Evolutionary conservation across 2,329 filamentous ascomycete species (phyloP).

Genomic region (Escovopsis sp.): DNA sequence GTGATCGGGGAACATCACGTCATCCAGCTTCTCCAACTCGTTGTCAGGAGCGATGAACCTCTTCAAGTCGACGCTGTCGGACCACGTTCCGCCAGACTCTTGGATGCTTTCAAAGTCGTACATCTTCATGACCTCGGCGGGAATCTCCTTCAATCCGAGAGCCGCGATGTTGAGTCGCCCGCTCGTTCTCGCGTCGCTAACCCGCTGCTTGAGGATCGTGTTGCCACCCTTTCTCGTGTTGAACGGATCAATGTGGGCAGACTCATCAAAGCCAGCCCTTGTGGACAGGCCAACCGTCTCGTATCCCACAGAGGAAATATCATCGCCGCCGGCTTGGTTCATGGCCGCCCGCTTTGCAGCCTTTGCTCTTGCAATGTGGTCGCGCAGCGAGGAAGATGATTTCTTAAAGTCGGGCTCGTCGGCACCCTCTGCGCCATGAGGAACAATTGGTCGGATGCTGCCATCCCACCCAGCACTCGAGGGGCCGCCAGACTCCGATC

Average conservation of each 20-base stretch:
- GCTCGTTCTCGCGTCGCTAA: conserved; percentile 57
- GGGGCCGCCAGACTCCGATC: not conserved
- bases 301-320: conserved; percentile 2
- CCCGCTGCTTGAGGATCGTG: conserved; percentile 57
- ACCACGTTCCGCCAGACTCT: conserved; percentile 57
- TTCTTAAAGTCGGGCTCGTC: conserved; percentile 28
- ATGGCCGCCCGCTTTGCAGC: conserved; percentile 52
- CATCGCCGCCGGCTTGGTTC: conserved; percentile 16
- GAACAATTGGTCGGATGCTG: conserved; percentile 11
- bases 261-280: conserved; percentile 28
- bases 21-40: conserved; percentile 59
- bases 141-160: conserved; percentile 65
- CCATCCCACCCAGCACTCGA: conserved; percentile 16
- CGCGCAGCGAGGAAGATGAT: conserved; percentile 67
- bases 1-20: conserved; percentile 65
- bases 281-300: conserved; percentile 28
- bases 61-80: conserved; percentile 77
- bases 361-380: conserved; percentile 87
- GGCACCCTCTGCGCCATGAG: conserved; percentile 5
- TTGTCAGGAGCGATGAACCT: conserved; percentile 83
- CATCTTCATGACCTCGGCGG: conserved; percentile 75
- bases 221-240: conserved; percentile 47
- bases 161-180: conserved; percentile 82
- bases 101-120: conserved; percentile 63
- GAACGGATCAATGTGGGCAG: conserved; percentile 49